A percentile compares a stretch with the other conserved stretches of the same genome.
Evolutionary conservation across 345 rosid species (phyloP).

Genomic region (Gossypium ekmanianum): DNA sequence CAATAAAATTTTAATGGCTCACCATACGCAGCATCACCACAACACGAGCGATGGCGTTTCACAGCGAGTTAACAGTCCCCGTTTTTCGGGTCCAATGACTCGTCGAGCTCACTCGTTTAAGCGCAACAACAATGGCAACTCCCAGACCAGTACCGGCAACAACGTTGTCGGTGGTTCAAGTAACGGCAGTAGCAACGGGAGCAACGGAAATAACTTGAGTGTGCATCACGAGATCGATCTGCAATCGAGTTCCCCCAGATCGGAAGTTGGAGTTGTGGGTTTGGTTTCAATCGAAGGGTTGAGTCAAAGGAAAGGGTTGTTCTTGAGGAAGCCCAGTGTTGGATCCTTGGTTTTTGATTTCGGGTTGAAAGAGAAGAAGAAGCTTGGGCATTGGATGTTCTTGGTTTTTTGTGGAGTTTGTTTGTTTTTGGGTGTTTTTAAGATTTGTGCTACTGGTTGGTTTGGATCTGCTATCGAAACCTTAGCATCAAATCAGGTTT

Average conservation of each 20-base stretch:
- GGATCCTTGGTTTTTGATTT: constrained; percentile 57
- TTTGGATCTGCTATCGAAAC: constrained; percentile 80
- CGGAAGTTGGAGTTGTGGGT: constrained; percentile 44
- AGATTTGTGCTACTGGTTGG: constrained; percentile 88
- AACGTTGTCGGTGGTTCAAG: not conserved
- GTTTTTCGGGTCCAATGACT: constrained; percentile 83
- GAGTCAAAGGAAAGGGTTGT: constrained; percentile 42
- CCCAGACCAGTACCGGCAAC: constrained; percentile 8
- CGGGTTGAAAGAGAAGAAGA: constrained; percentile 65
- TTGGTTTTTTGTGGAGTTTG: constrained; percentile 71
- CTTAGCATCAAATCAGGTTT: constrained; percentile 49
- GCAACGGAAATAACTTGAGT: constrained; percentile 18
- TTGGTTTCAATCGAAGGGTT: constrained; percentile 28
- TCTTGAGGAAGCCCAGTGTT: constrained; percentile 44
- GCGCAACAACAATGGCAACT: constrained; percentile 41
- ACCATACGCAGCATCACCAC: constrained; percentile 35
- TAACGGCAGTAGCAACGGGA: constrained; percentile 12
- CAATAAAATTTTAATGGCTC: constrained; percentile 35
- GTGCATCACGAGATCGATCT: constrained; percentile 77
- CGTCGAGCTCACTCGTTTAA: constrained; percentile 91
- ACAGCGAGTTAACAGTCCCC: constrained; percentile 75
- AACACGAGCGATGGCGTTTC: constrained; percentile 65
- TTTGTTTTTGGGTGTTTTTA: constrained; percentile 79
- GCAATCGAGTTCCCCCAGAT: constrained; percentile 64
- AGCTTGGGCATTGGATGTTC: constrained; percentile 91